Evolutionary conservation across 1,284 basidiomycete species (phyloP).

Genomic region (Cutaneotrichosporon spelunceum): DNA sequence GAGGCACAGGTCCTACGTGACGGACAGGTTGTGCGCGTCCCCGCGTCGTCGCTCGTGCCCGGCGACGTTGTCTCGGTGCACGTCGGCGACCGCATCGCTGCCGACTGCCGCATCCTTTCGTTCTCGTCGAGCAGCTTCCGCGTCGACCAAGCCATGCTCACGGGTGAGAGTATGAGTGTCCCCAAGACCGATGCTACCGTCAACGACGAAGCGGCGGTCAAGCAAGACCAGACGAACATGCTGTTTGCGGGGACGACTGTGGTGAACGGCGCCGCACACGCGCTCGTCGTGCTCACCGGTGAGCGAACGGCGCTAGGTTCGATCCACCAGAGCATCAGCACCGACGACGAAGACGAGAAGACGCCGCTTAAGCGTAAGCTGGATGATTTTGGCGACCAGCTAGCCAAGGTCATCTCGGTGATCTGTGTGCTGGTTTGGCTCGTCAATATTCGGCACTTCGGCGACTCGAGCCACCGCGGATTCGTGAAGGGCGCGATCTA

Average conservation of each 20-base stretch:
- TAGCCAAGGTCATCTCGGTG: slow-evolving; percentile 92
- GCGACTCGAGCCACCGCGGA: slow-evolving; percentile 85
- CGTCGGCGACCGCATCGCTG: slow-evolving; percentile 90
- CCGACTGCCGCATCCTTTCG: slow-evolving; percentile 83
- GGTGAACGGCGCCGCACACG: slow-evolving; percentile 80
- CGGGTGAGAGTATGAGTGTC: slow-evolving; percentile 85
- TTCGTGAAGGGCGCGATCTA: slow-evolving; percentile 87
- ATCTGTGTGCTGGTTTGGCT: slow-evolving; percentile 95
- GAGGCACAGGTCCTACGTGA: slow-evolving; percentile 84
- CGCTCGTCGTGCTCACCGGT: slow-evolving; percentile 82
- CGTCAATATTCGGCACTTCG: slow-evolving; percentile 89
- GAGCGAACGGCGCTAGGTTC: slow-evolving; percentile 84
- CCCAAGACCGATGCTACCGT: slow-evolving; percentile 70
- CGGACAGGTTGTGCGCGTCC: slow-evolving; percentile 67
- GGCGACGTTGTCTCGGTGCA: slow-evolving; percentile 85
- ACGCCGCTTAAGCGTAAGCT: slow-evolving; percentile 92
- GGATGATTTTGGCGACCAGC: slow-evolving; percentile 92
- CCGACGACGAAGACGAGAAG: slow-evolving; percentile 65
- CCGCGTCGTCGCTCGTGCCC: slow-evolving; percentile 83
- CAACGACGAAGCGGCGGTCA: slow-evolving; percentile 71
- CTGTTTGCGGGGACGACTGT: slow-evolving; percentile 91
- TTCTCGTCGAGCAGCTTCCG: slow-evolving; percentile 81
- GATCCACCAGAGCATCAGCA: slow-evolving; percentile 82
- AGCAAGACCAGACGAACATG: slow-evolving; percentile 95
- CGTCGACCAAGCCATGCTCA: slow-evolving; percentile 90